phyloP scores from a whole-genome alignment of 208 protist genomes.

The Leishmania gerbilli region DNA sequence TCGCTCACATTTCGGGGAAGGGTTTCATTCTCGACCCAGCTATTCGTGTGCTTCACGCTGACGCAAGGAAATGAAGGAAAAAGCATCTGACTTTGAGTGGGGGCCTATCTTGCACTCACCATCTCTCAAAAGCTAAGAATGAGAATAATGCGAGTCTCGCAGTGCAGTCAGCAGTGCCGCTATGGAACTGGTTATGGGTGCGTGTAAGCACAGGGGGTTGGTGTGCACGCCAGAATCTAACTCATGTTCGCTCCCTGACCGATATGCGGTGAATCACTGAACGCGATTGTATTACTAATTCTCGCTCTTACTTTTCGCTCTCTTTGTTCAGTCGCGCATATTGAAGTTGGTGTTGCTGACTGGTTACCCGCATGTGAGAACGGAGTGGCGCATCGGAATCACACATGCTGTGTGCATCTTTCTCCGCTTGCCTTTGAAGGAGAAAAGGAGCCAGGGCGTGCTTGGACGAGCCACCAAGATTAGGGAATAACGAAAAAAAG shows the following conservation, averaged over 20 bases:
- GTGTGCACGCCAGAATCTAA: neutral
- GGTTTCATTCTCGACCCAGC: neutral
- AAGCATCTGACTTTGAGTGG: neutral
- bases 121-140: neutral
- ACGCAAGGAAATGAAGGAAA: neutral
- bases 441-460: neutral
- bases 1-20: neutral
- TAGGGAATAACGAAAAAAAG: neutral
- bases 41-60: neutral
- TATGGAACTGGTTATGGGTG: constrained; percentile 1
- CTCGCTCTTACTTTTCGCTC: neutral
- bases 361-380: neutral
- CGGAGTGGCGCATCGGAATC: neutral
- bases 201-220: neutral
- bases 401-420: neutral
- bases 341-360: neutral
- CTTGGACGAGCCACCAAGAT: neutral
- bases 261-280: neutral
- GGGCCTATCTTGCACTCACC: neutral
- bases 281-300: neutral
- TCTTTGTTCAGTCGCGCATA: neutral
- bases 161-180: neutral
- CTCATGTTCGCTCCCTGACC: neutral
- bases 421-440: neutral
- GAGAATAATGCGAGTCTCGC: neutral